Percentiles rank a stretch among this genome's conserved stretches.
Conservation (phyloP, 192 early-diverging fungal species). For the Dimargaris cristalligena region DNA sequence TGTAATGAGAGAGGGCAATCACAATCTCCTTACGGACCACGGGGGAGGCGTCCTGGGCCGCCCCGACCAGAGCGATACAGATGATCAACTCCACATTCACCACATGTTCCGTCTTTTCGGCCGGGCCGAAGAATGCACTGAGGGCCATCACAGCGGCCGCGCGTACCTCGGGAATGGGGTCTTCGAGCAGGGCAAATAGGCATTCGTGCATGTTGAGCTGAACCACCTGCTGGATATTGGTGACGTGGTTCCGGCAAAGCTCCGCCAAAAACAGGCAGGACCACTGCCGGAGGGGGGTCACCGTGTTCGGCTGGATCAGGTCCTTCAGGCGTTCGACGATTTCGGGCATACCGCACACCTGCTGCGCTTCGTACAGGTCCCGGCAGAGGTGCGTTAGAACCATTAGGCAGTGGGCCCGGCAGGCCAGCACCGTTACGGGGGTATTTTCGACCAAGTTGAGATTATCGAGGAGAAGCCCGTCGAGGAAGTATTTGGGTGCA, state of each 20-base stretch:
- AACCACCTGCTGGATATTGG: constrained; percentile 37
- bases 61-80: constrained; percentile 38
- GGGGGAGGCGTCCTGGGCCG: constrained; percentile 56
- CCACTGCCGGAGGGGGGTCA: constrained; percentile 62
- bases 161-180: constrained; percentile 66
- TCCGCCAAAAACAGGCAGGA: constrained; percentile 70
- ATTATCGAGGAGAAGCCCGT: constrained; percentile 60
- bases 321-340: constrained; percentile 41
- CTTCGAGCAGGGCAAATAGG: constrained; percentile 36
- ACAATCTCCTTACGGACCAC: constrained; percentile 70
- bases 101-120: constrained; percentile 44
- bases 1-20: constrained; percentile 45
- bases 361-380: constrained; percentile 66
- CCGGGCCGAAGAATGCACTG: constrained; percentile 49
- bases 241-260: constrained; percentile 63
- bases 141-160: constrained; percentile 60
- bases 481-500: constrained; percentile 85
- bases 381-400: constrained; percentile 85
- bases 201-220: constrained; percentile 44
- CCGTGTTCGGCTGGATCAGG: constrained; percentile 21
- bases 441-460: neutral
- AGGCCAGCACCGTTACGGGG: constrained; percentile 1
- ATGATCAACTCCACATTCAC: constrained; percentile 50
- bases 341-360: no score
- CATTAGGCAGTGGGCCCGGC: constrained; percentile 46